Conservation (phyloP, 2,329 filamentous ascomycete genomes). For the Bertia moriformis region DNA sequence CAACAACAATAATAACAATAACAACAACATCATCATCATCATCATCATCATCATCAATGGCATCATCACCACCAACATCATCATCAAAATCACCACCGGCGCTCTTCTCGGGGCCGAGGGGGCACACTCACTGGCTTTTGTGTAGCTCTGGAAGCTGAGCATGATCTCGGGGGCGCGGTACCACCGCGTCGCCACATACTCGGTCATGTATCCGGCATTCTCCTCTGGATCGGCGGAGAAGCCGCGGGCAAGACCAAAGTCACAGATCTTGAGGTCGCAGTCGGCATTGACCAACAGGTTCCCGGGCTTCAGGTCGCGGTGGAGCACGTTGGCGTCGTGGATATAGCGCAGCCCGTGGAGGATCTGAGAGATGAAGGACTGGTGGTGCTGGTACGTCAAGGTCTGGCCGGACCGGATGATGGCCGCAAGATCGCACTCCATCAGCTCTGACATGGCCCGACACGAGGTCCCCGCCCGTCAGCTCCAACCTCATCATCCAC, state of each 20-base stretch:
- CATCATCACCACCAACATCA: too few relatives aligned
- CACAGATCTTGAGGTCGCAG: conserved; percentile 97
- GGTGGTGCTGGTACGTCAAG: conserved; percentile 94
- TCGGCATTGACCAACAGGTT: conserved; percentile 97
- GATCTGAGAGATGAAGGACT: conserved; percentile 99
- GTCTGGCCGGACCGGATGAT: conserved; percentile 96
- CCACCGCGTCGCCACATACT: conserved; percentile 97
- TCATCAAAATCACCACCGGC: too few relatives aligned
- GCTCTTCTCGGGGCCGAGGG: not conserved
- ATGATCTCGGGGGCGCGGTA: conserved; percentile 93
- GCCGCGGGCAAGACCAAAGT: conserved; percentile 89
- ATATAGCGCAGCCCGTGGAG: conserved; percentile 98
- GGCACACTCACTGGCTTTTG: conserved; percentile 81
- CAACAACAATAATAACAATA: too few relatives aligned
- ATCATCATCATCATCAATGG: too few relatives aligned
- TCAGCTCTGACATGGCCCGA: conserved; percentile 54
- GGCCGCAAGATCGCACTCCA: conserved; percentile 96
- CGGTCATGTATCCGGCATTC: conserved; percentile 99
- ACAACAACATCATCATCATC: too few relatives aligned
- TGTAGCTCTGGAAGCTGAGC: conserved; percentile 99
- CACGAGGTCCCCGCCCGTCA: too few relatives aligned
- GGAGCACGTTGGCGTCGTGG: conserved; percentile 92
- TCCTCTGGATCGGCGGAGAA: conserved; percentile 96
- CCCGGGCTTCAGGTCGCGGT: conserved; percentile 91
- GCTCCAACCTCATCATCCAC: too few relatives aligned